Base-by-base conservation (phyloP, 1,139 yeast species). In the Hyphopichia burtonii region DNA sequence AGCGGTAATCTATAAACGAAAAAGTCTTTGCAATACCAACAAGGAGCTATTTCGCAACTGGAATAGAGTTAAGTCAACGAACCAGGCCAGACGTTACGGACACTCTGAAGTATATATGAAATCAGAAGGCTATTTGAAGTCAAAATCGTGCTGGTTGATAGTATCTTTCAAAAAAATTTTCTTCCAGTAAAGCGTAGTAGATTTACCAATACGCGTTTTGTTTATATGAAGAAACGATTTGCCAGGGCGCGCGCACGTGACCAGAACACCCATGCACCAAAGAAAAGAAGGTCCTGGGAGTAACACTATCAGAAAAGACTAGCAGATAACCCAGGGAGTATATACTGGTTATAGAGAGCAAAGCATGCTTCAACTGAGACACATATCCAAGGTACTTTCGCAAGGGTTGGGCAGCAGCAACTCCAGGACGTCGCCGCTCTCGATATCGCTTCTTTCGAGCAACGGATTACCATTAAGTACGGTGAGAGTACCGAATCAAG, bases 351-450 rank as follows among this genome's bases (percentile, higher is more conserved):
- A n/a, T n/a, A n/a, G n/a, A n/a, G n/a, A n/a, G n/a, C n/a, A n/a
- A n/a, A 20, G 8, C 8, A 77, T 78, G 83, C 65, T 78, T 38
- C 79, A 76, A 48, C 74, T 73, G 49, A 68, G 65, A 44, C 72
- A 72, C 44, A 66, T 78, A 35, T 61, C 77, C 10, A 56, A 61
- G 37, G 61, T 77, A 15, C 59, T 78, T 39, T 56, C 70, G 17
- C 76, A 74, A 52, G 76, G 67, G 2, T 58, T 77, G 41, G 5
- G 52, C 17, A 28, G 5, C n/a, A 7, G 10, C 31, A 12, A 10
- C 14, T 5, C 15, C 17, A 28, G 17, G 16, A 8, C 28, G 4
- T 25, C 61, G 10, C 76, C 79, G 2, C 51, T 68, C 10, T 65
- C 75, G 14, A 56, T 75, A 3, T 71, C 78, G 20, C 61, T 77